phyloP scores from a whole-genome alignment of 805 yeast genomes.

The Barnettozyma sucrosica region DNA sequence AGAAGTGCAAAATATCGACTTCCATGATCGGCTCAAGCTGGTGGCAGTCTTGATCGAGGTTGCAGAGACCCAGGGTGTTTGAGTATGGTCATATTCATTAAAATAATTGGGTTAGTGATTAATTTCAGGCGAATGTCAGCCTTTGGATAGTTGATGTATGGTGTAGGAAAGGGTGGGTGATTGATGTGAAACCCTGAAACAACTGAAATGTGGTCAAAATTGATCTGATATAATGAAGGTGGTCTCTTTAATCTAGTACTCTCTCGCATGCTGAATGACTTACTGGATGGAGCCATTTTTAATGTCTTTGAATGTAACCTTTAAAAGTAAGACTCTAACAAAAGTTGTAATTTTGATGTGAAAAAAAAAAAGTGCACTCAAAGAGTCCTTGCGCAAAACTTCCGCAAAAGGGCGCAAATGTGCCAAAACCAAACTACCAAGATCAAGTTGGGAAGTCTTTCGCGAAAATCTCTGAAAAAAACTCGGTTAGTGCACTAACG shows the following conservation, averaged over 20 bases:
- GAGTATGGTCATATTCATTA: no score
- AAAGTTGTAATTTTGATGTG: conserved; percentile 4
- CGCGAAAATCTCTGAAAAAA: not conserved
- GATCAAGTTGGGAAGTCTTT: not conserved
- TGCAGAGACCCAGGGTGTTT: no score
- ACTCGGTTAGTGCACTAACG: not conserved
- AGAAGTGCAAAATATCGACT: no score
- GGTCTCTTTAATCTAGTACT: not conserved
- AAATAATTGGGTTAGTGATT: no score
- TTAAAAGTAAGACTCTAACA: not conserved
- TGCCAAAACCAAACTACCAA: not conserved
- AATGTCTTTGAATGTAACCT: conserved; percentile 8
- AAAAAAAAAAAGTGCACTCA: conserved; percentile 3
- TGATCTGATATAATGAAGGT: not conserved
- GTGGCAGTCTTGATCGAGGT: no score
- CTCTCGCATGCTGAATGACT: conserved; percentile 19
- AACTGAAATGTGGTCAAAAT: not conserved
- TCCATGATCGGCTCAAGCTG: no score
- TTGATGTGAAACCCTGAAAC: not conserved
- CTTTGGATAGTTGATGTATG: no score
- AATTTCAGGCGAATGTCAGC: no score
- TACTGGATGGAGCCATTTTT: conserved; percentile 45
- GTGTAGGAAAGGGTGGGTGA: not conserved
- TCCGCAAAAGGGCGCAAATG: not conserved
- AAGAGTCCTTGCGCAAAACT: not conserved